Evolutionary conservation across 768 basidiomycete species (phyloP).

Genomic region (Leccinum longicurvipes): DNA sequence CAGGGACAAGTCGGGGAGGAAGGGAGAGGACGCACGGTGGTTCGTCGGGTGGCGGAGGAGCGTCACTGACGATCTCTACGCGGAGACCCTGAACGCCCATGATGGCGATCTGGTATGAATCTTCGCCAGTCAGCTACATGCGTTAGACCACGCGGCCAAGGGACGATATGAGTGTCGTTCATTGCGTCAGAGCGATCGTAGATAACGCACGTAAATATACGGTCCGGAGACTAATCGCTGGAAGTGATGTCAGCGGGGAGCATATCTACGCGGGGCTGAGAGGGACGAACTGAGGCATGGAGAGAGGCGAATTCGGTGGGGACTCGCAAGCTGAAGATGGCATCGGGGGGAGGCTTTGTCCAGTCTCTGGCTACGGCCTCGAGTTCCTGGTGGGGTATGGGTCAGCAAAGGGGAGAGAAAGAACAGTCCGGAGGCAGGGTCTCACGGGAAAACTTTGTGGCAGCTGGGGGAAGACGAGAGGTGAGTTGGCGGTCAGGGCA

Average conservation of each 20-base stretch:
- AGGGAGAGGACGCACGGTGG: conserved; percentile 53
- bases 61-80: conserved; percentile 84
- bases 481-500: not conserved
- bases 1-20: conserved; percentile 3
- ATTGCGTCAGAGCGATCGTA: conserved; percentile 12
- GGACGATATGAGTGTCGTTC: conserved; percentile 7
- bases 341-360: conserved; percentile 83
- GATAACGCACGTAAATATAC: conserved; percentile 70
- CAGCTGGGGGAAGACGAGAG: conserved; percentile 42
- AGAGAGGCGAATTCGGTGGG: conserved; percentile 87
- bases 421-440: not conserved
- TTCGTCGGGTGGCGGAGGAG: conserved; percentile 80
- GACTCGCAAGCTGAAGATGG: conserved; percentile 69
- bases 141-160: conserved; percentile 21
- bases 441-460: conserved; percentile 65
- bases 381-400: conserved; percentile 55
- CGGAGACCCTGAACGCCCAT: conserved; percentile 79
- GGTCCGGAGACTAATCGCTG: conserved; percentile 79
- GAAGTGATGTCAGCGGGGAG: conserved; percentile 23
- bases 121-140: conserved; percentile 71
- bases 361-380: conserved; percentile 79
- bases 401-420: not conserved
- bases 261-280: conserved; percentile 6
- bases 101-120: conserved; percentile 86
- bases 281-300: conserved; percentile 67